Evolutionary conservation across 2,329 filamentous ascomycete species (phyloP), one percentile per base, ranked within the genome.

Genomic region (Cytospora mali): DNA sequence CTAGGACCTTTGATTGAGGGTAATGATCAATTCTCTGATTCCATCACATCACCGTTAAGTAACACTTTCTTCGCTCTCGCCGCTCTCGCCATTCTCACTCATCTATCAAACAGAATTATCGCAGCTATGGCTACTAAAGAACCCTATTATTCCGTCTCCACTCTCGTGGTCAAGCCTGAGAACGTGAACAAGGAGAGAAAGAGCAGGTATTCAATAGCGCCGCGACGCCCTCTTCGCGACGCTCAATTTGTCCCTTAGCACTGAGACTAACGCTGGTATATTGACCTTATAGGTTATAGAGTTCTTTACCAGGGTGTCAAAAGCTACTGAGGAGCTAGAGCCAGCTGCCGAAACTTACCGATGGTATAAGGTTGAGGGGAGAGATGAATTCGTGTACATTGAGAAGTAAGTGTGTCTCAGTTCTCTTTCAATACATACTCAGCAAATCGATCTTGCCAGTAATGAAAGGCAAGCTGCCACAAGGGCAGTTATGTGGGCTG

Each of bases 321-420:
- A 35, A 14, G 53, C 53, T 14, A 55, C 53, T 18, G 29, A 55
- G 25, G 29, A 39, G 53, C 31, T 55, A 7, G 53, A 55, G 53
- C 31, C 31, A 2, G 31, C 53, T 25, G 53, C 53, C 31, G 5
- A 55, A 35, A 25, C 42, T 11, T 55, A 55, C 33, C 28, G 31
- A 18, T 42, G 31, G 53, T 55, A 55, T 18, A 55, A 55, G 23
- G 31, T 42, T 9, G 53, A 42, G 13, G 53, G 31, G 3, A 35
- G 42, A 39, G 11, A 55, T 18, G 16, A 55, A 16, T 55, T 55
- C 16, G 31, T 42, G 18, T 55, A 23, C 9, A 55, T 55, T 55
- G 53, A 55, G 21, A 35, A 55, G 53, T 55, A n/a, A 23, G 53
- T 55, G 21, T n/a, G n/a, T n/a, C 25, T n/a, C 6, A 54, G 2